Percentiles rank a stretch among this genome's conserved stretches.
Evolutionary conservation across 495 filamentous ascomycete species (phyloP).

Genomic region (Talaromyces trachyspermus): DNA sequence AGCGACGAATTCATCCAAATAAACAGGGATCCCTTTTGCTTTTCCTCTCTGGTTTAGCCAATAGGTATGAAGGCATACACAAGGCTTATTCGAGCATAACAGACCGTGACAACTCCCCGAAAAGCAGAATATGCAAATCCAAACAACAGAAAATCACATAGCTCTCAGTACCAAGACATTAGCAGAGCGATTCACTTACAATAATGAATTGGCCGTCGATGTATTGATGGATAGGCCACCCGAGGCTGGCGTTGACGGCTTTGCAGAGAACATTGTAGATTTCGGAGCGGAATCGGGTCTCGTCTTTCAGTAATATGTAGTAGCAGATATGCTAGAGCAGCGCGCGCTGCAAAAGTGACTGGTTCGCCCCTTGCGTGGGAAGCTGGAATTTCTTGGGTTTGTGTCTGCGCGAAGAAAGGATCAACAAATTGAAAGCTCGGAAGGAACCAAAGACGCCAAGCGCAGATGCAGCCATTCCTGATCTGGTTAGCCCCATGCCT

Average conservation of each 20-base stretch:
- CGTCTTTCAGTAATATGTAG: background rate
- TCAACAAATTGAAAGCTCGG: background rate
- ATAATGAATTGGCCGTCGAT: conserved; percentile 62
- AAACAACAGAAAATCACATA: too few species aligned
- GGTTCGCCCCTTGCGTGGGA: conserved; percentile 1
- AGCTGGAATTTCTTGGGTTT: background rate
- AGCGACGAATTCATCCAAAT: background rate
- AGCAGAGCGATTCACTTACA: too few species aligned
- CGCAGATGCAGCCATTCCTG: too few species aligned
- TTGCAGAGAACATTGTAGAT: conserved; percentile 47
- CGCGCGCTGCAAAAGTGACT: background rate
- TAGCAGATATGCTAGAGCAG: background rate
- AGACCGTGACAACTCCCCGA: too few species aligned
- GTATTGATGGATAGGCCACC: conserved; percentile 73
- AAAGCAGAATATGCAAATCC: too few species aligned
- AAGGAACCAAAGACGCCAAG: background rate
- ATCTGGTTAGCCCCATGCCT: too few species aligned
- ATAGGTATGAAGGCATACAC: too few species aligned
- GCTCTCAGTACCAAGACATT: too few species aligned
- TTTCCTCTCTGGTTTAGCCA: too few species aligned
- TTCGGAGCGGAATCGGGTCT: background rate
- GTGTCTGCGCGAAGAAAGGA: background rate
- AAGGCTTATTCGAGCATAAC: too few species aligned
- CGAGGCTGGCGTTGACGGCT: conserved; percentile 43
- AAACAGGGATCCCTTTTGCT: too few species aligned